Conservation (phyloP, 768 basidiomycete species). For the Naematelia encephala region DNA sequence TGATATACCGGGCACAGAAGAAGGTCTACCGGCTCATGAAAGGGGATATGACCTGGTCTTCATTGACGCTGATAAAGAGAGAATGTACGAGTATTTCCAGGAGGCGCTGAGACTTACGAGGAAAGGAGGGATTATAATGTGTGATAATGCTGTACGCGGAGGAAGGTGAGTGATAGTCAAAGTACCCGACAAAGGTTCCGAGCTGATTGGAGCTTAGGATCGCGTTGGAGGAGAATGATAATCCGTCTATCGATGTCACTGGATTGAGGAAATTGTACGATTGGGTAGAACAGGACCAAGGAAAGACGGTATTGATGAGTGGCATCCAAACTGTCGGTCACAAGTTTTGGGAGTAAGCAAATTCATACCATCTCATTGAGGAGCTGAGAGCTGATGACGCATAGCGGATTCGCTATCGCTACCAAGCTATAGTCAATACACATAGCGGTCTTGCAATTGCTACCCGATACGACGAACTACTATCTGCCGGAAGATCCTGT, state of each 20-base stretch:
- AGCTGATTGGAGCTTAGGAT: slow-evolving; percentile 12
- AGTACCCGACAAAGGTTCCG: background rate
- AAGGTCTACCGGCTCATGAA: slow-evolving; percentile 20
- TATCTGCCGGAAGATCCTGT: too few species aligned
- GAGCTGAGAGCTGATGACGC: slow-evolving; percentile 6
- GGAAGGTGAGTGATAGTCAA: slow-evolving; percentile 25
- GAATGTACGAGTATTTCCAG: slow-evolving; percentile 59
- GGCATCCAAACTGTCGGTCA: slow-evolving; percentile 41
- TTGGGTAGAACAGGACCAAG: slow-evolving; percentile 38
- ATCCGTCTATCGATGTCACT: slow-evolving; percentile 18
- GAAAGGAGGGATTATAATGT: slow-evolving; percentile 60
- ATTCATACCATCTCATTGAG: background rate
- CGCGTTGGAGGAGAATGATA: slow-evolving; percentile 12
- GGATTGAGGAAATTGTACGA: slow-evolving; percentile 39
- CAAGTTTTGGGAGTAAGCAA: slow-evolving; percentile 42
- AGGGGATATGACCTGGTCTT: slow-evolving; percentile 62
- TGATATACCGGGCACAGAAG: slow-evolving; percentile 11
- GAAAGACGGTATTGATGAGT: slow-evolving; percentile 37
- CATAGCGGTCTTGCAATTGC: too few species aligned
- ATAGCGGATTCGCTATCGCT: slow-evolving; percentile 37
- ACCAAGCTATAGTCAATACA: slow-evolving; percentile 37
- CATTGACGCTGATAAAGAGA: slow-evolving; percentile 68
- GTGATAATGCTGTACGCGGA: slow-evolving; percentile 41
- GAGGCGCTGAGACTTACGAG: slow-evolving; percentile 63
- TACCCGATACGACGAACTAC: too few species aligned